Conservation (phyloP, 257 asterid species). For the Coffea canephora region DNA sequence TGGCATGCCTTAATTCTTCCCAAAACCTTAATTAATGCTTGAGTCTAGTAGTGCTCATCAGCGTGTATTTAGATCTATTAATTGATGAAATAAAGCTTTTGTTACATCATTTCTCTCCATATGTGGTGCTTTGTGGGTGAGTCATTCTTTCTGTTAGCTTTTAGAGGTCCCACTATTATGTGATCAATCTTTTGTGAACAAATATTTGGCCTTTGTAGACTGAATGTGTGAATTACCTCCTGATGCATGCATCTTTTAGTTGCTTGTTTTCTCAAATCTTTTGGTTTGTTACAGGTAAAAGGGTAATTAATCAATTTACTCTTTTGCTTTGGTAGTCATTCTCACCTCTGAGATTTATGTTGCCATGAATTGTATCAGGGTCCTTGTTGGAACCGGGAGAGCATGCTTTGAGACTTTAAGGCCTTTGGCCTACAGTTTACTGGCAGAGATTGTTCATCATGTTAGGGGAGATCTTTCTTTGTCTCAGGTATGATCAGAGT, state of each 20-base stretch:
- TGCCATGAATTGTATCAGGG: slow-evolving; percentile 55
- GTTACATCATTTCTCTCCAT: neutral
- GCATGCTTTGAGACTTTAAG: slow-evolving; percentile 98
- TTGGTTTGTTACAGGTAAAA: neutral
- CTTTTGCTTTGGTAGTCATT: neutral
- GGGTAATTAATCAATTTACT: neutral
- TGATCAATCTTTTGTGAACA: no score
- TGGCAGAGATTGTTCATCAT: slow-evolving; percentile 99
- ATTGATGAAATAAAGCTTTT: neutral
- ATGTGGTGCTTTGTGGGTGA: neutral
- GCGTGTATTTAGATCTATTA: neutral
- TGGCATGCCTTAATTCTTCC: no score
- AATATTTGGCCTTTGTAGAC: neutral
- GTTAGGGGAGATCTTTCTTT: slow-evolving; percentile 92
- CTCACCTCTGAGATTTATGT: slow-evolving; percentile 6
- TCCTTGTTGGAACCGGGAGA: slow-evolving; percentile 96
- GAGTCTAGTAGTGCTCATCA: neutral
- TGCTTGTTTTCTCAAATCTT: neutral
- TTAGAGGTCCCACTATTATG: neutral
- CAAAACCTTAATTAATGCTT: neutral
- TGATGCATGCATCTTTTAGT: neutral
- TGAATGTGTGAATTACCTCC: neutral
- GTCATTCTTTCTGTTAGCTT: no score
- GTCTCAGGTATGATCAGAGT: slow-evolving; percentile 64
- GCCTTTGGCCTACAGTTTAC: slow-evolving; percentile 96